These are phyloP conservation scores for Quercus phellos DNA, from an alignment of 331 rosid species.

Conservation along the genomic window DNA sequence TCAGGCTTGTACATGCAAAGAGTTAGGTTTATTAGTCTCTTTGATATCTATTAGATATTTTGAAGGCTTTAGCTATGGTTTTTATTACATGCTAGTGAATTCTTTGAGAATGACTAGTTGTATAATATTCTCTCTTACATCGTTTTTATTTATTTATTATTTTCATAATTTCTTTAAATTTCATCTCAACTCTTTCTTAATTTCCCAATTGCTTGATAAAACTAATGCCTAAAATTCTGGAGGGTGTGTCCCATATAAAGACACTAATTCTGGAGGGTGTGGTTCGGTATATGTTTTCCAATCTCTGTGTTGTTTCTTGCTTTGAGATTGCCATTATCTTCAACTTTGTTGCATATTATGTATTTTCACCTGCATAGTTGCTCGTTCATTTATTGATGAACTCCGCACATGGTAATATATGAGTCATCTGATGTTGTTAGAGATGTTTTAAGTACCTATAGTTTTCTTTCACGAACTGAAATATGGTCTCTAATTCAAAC, in stretches of 20 bases:
- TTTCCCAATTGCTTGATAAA: background rate
- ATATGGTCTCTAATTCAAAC: conserved; percentile 1
- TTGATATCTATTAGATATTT: background rate
- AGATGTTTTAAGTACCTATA: conserved; percentile 1
- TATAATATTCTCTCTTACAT: background rate
- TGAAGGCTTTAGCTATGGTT: background rate
- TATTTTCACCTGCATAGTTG: background rate
- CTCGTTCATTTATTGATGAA: background rate
- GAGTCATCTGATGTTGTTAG: background rate
- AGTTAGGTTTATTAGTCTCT: background rate
- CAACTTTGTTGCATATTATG: background rate
- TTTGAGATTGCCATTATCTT: background rate
- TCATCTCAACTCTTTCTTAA: background rate
- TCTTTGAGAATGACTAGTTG: background rate
- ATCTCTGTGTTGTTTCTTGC: conserved; percentile 13
- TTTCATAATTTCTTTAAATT: background rate
- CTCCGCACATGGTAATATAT: conserved; percentile 1
- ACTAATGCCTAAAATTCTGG: background rate
- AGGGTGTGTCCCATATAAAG: background rate
- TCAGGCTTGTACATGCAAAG: background rate
- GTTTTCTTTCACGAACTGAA: background rate
- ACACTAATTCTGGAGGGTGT: background rate
- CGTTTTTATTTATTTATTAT: background rate
- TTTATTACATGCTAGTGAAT: background rate
- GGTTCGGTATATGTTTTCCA: conserved; percentile 4